Evolutionary conservation across 805 yeast species (phyloP), one percentile per base, ranked within the genome.

Genomic region (Cephaloascus fragrans): DNA sequence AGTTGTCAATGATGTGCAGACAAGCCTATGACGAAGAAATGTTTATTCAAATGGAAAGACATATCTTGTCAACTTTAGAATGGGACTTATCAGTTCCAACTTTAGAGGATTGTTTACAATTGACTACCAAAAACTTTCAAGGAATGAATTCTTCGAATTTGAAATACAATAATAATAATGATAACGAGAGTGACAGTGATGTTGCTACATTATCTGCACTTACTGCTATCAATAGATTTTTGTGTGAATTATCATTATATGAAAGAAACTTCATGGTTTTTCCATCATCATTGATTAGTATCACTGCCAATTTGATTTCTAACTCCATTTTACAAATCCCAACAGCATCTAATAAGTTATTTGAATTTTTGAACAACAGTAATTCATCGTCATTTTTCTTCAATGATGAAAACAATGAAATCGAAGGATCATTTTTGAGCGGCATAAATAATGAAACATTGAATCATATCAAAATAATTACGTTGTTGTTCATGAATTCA

Each of bases 11-110:
- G 40, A 73, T 75, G 79, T 75, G 80, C 46, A 64, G 80, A 35
- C 70, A 68, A 48, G 78, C 77, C 15, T 75, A 74, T 48, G 80
- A 75, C 41, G 73, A 67, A 44, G 72, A 67, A 43, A 69, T 69
- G 73, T 66, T 67, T 42, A 55, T 65, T 20, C 72, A 67, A 48
- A 67, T 67, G 72, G 71, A 65, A 49, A 49, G 63, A 49, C 71
- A 65, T 46, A 57, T 65, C 32, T 55, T 65, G 39, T 47, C 55
- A 33, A 65, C 71, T 16, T 57, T 65, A 40, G 71, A 65, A 41
- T 67, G 73, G 73, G 55, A 54, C 38, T 51, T 66, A 37, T 66
- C 71, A 28, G 71, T 67, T 44, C 71, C 75, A 3, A 63, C 66
- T 39, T 57, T 74, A 37, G 81, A 75, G 50, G 80, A 74, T 38